phyloP scores from a whole-genome alignment of 2,329 filamentous ascomycete species.

The Stagonosporopsis vannaccii region DNA sequence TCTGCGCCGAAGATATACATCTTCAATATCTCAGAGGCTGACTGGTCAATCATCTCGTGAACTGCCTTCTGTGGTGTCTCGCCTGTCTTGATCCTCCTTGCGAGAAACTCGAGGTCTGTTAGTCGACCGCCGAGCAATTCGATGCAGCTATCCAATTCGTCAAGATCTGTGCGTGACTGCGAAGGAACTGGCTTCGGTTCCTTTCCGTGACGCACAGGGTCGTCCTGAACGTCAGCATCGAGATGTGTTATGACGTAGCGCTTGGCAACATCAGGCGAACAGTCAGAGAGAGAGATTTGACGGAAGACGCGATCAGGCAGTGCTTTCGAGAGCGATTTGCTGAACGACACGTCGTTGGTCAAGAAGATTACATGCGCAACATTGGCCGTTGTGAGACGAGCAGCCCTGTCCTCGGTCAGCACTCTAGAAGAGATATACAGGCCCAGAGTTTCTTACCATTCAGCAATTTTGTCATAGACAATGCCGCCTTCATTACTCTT shows the following conservation, averaged over 20 bases:
- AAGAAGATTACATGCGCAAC: slow-evolving; percentile 94
- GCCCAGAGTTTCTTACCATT: slow-evolving; percentile 63
- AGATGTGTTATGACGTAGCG: slow-evolving; percentile 88
- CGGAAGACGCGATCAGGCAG: slow-evolving; percentile 92
- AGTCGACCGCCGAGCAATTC: slow-evolving; percentile 84
- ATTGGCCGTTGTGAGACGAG: slow-evolving; percentile 82
- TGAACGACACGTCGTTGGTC: slow-evolving; percentile 86
- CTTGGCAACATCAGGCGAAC: slow-evolving; percentile 82
- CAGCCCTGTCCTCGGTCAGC: slow-evolving; percentile 63
- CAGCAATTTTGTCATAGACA: slow-evolving; percentile 66
- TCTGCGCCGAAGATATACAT: slow-evolving; percentile 79
- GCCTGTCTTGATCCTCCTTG: slow-evolving; percentile 86
- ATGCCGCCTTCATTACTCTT: slow-evolving; percentile 64
- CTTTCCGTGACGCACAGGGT: slow-evolving; percentile 48
- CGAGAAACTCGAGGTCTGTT: slow-evolving; percentile 94
- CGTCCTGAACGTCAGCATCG: slow-evolving; percentile 58
- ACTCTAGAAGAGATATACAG: not conserved
- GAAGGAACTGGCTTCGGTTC: slow-evolving; percentile 55
- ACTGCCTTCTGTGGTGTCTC: slow-evolving; percentile 84
- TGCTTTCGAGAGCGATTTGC: slow-evolving; percentile 84
- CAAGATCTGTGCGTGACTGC: slow-evolving; percentile 63
- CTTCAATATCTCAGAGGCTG: slow-evolving; percentile 88
- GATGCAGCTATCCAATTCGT: slow-evolving; percentile 82
- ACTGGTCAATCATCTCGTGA: slow-evolving; percentile 86
- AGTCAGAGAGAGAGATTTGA: slow-evolving; percentile 84